phyloP scores from a whole-genome alignment of 108 stramenopile species.

The Skeletonema marinoi region DNA sequence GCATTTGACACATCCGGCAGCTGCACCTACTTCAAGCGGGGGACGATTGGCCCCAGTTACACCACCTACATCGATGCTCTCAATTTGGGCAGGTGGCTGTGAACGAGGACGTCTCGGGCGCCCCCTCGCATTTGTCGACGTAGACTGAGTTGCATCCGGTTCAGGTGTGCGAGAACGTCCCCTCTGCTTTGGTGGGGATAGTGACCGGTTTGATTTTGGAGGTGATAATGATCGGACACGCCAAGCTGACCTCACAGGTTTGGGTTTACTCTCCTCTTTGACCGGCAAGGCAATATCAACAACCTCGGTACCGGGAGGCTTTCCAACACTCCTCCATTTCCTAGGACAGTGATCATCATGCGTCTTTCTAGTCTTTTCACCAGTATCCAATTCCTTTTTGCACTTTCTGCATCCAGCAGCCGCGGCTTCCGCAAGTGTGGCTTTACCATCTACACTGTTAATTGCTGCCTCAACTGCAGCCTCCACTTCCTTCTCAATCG shows the following conservation, averaged over 20 bases:
- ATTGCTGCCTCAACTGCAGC: constrained; percentile 8
- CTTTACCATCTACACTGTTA: constrained; percentile 18
- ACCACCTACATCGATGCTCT: not conserved
- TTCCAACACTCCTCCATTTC: constrained; percentile 28
- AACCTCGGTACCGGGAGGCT: constrained; percentile 5
- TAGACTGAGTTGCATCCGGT: not conserved
- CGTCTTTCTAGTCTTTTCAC: constrained; percentile 15
- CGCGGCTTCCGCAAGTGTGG: constrained; percentile 15
- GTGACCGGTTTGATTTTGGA: not conserved
- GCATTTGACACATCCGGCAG: constrained; percentile 27
- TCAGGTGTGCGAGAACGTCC: not conserved
- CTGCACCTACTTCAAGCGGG: constrained; percentile 21
- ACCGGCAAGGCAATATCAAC: not conserved
- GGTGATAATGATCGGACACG: not conserved
- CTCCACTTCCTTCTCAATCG: constrained; percentile 1
- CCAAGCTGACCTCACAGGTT: not conserved
- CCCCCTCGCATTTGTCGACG: not conserved
- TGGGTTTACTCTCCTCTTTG: constrained; percentile 2
- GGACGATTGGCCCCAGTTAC: not conserved
- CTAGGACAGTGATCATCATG: constrained; percentile 25
- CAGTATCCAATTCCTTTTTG: constrained; percentile 20
- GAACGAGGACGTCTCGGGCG: constrained; percentile 1
- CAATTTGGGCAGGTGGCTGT: not conserved
- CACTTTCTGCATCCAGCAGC: constrained; percentile 29
- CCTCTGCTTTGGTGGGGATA: not conserved